phyloP scores from a whole-genome alignment of 768 basidiomycete genomes.

The Leccinum longicurvipes region DNA sequence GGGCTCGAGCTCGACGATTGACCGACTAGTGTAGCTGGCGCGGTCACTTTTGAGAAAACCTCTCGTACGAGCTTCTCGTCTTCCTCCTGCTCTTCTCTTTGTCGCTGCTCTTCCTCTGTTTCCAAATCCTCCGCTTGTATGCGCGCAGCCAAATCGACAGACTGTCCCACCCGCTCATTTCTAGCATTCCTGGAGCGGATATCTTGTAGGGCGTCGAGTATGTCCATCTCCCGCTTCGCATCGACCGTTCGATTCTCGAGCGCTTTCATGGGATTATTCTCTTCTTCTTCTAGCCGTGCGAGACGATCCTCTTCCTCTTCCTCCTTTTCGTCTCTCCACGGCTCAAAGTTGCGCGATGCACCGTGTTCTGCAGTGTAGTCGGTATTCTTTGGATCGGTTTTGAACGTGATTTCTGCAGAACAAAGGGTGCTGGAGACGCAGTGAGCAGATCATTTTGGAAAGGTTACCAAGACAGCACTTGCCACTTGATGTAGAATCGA shows the following conservation, averaged over 20 bases:
- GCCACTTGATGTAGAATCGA: slow-evolving; percentile 91
- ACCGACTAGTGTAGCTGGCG: slow-evolving; percentile 25
- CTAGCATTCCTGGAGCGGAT: slow-evolving; percentile 83
- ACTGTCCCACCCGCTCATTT: slow-evolving; percentile 80
- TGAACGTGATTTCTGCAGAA: slow-evolving; percentile 98
- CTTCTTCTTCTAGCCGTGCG: slow-evolving; percentile 84
- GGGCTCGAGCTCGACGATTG: slow-evolving; percentile 25
- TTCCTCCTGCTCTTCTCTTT: slow-evolving; percentile 76
- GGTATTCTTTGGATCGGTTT: slow-evolving; percentile 98
- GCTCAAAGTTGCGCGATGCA: slow-evolving; percentile 96
- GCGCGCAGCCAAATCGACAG: slow-evolving; percentile 64
- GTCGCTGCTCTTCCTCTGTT: slow-evolving; percentile 70
- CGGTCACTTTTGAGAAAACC: slow-evolving; percentile 75
- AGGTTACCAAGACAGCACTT: slow-evolving; percentile 23
- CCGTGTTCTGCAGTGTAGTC: slow-evolving; percentile 94
- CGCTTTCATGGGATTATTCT: slow-evolving; percentile 96
- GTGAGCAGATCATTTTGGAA: slow-evolving; percentile 13
- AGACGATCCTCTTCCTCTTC: slow-evolving; percentile 81
- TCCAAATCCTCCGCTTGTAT: slow-evolving; percentile 68
- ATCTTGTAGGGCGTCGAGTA: slow-evolving; percentile 93
- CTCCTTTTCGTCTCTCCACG: slow-evolving; percentile 84
- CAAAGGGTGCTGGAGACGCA: slow-evolving; percentile 69
- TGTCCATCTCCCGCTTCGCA: slow-evolving; percentile 97
- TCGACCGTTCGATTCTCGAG: slow-evolving; percentile 91
- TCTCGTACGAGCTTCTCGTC: slow-evolving; percentile 88